Conservation (phyloP, 257 asterid genomes). For the Nicotiana benthamiana region DNA sequence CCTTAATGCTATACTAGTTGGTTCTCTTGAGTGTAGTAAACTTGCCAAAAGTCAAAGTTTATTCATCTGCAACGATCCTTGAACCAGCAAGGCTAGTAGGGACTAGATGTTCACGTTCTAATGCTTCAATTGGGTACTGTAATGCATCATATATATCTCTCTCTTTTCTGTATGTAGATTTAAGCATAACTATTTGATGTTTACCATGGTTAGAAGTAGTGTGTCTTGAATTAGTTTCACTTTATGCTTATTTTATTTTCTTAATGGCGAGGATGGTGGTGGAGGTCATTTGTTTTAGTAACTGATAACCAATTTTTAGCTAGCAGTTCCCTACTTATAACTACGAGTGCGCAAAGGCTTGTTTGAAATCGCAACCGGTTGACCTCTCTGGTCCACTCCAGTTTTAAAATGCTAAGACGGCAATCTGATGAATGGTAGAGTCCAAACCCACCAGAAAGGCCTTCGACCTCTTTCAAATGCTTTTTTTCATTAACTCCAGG, state of each 20-base stretch:
- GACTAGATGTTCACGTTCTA: not conserved
- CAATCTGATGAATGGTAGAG: not conserved
- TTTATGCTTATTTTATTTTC: not conserved
- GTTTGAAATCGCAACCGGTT: not conserved
- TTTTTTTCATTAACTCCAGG: not conserved
- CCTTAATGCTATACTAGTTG: not conserved
- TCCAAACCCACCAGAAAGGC: not conserved
- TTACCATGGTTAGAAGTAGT: not conserved
- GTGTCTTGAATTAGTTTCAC: not conserved
- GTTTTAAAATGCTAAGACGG: not conserved
- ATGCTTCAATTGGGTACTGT: not conserved
- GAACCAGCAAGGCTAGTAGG: not conserved
- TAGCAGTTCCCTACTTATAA: not conserved
- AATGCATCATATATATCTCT: not conserved
- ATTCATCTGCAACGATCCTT: not conserved
- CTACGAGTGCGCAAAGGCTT: not conserved
- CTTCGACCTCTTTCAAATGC: not conserved
- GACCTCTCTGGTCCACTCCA: not conserved
- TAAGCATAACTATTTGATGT: not conserved
- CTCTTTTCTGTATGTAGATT: too few species aligned
- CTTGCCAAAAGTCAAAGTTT: not conserved
- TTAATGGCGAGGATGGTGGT: not conserved
- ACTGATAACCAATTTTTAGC: not conserved
- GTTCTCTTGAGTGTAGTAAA: not conserved
- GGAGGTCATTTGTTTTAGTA: not conserved